Conservation (phyloP, 768 basidiomycete genomes). For the Psilocybe sp. region DNA sequence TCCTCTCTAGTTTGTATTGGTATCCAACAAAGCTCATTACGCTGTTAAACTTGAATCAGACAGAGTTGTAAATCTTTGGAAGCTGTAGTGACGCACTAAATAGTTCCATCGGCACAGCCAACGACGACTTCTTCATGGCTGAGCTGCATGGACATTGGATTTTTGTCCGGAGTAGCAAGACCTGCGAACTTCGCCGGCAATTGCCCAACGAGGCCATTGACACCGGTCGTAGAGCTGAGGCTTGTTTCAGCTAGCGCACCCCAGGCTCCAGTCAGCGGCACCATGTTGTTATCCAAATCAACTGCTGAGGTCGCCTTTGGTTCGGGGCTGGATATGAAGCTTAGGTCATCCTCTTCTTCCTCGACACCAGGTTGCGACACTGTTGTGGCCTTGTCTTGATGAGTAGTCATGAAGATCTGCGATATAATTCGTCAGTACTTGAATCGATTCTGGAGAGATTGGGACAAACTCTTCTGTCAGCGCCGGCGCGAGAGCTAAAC, state of each 20-base stretch:
- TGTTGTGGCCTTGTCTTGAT: constrained; percentile 50
- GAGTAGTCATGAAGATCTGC: constrained; percentile 84
- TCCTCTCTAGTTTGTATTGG: constrained; percentile 20
- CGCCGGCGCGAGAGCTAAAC: constrained; percentile 81
- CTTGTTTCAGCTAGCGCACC: constrained; percentile 47
- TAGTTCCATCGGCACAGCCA: constrained; percentile 88
- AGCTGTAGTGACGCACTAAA: constrained; percentile 69
- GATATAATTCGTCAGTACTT: neutral
- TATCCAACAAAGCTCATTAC: constrained; percentile 33
- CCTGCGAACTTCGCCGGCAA: constrained; percentile 72
- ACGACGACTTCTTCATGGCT: constrained; percentile 91
- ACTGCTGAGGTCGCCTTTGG: constrained; percentile 34
- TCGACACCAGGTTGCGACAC: constrained; percentile 16
- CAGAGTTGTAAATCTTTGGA: neutral
- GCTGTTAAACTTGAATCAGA: constrained; percentile 9
- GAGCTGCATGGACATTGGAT: constrained; percentile 92
- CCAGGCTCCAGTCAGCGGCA: constrained; percentile 77
- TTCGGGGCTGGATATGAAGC: constrained; percentile 22
- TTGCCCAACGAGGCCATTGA: constrained; percentile 59
- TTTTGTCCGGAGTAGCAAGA: constrained; percentile 85
- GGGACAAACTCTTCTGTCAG: constrained; percentile 70
- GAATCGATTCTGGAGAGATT: neutral
- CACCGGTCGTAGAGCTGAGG: constrained; percentile 27
- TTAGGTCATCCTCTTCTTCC: constrained; percentile 26
- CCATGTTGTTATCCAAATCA: constrained; percentile 62